phyloP scores from a whole-genome alignment of 345 rosid species.

The Pistacia vera region DNA sequence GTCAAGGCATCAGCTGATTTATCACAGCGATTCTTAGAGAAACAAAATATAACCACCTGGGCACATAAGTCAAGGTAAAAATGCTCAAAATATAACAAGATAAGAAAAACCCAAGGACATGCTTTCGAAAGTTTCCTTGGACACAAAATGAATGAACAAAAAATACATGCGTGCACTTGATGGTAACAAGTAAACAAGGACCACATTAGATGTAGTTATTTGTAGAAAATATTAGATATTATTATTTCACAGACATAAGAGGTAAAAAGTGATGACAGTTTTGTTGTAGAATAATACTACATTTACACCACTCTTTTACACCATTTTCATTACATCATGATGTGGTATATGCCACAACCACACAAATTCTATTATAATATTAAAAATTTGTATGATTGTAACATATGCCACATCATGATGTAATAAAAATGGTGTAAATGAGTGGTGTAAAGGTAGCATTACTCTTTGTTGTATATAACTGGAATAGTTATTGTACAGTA shows the following conservation, averaged over 20 bases:
- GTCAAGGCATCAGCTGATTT: conserved; percentile 75
- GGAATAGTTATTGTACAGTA: background rate
- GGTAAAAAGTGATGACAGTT: background rate
- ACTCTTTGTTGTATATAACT: background rate
- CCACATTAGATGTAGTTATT: background rate
- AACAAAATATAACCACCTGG: conserved; percentile 91
- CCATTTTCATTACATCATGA: too few species aligned
- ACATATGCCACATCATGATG: too few species aligned
- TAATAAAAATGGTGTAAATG: too few species aligned
- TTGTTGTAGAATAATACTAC: background rate
- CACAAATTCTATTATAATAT: too few species aligned
- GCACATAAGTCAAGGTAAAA: conserved; percentile 24
- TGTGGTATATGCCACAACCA: too few species aligned
- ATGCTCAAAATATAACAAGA: conserved; percentile 12
- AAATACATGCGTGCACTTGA: background rate
- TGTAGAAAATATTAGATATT: background rate
- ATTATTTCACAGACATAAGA: conserved; percentile 2
- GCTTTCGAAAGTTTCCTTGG: background rate
- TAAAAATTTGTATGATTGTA: too few species aligned
- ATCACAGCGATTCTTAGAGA: conserved; percentile 96
- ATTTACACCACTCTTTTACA: too few species aligned
- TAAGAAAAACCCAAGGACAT: conserved; percentile 7
- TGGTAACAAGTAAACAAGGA: background rate
- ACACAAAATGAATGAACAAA: background rate
- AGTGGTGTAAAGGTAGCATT: too few species aligned